Percentiles rank a stretch among this genome's conserved stretches.
These are phyloP conservation scores for Teunomyces cretensis DNA, from an alignment of 805 yeast genomes.

Conservation along the genomic window DNA sequence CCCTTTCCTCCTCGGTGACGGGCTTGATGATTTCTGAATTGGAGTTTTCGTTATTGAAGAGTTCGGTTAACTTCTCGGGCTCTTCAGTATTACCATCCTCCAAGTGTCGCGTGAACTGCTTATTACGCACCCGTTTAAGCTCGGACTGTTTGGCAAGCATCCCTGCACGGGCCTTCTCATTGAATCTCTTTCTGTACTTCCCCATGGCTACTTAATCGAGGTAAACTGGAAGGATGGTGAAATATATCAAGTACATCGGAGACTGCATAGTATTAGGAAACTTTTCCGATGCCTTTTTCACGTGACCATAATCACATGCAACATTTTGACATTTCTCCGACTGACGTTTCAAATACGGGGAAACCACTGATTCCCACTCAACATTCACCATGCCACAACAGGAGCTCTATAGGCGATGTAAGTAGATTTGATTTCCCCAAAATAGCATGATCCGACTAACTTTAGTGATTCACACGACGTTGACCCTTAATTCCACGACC, in stretches of 20 bases:
- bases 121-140: conserved; percentile 64
- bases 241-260: not conserved
- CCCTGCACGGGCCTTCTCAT: conserved; percentile 84
- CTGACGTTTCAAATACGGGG: not conserved
- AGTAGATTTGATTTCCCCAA: conserved; percentile 9
- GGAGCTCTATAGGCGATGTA: conserved; percentile 24
- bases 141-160: conserved; percentile 78
- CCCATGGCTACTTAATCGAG: conserved; percentile 52
- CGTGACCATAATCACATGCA: not conserved
- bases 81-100: conserved; percentile 26
- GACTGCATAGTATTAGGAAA: not conserved
- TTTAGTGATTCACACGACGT: conserved; percentile 46
- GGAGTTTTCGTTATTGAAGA: conserved; percentile 37
- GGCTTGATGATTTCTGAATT: conserved; percentile 66
- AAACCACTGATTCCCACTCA: not conserved
- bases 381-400: conserved; percentile 14
- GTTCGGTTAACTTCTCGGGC: conserved; percentile 2
- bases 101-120: conserved; percentile 57
- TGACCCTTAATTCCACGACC: conserved; percentile 57
- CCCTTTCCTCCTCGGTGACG: conserved; percentile 60
- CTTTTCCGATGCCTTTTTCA: conserved; percentile 2
- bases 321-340: not conserved
- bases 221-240: not conserved
- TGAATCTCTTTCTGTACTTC: conserved; percentile 74
- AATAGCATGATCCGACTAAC: conserved; percentile 9